phyloP scores from a whole-genome alignment of 306 rosid species.

The Pueraria montana region DNA sequence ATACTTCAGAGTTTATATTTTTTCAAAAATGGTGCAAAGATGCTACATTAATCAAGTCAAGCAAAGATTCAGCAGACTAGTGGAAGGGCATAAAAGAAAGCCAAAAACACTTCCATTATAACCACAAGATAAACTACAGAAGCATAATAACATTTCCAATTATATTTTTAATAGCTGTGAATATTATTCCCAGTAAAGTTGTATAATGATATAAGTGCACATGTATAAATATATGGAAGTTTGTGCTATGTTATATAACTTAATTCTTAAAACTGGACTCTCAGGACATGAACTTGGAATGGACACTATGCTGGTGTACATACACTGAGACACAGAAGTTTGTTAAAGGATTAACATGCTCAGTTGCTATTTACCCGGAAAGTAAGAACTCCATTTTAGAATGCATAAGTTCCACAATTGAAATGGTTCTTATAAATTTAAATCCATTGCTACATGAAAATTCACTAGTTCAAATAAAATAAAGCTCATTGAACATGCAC shows the following conservation, averaged over 20 bases:
- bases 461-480: slow-evolving; percentile 3
- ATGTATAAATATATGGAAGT: slow-evolving; percentile 10
- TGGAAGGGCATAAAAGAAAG: background rate
- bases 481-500: background rate
- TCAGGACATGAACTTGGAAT: background rate
- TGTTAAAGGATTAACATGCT: slow-evolving; percentile 16
- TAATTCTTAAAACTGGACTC: background rate
- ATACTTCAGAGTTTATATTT: background rate
- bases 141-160: background rate
- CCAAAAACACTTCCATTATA: background rate
- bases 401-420: slow-evolving; percentile 16
- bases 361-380: background rate
- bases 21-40: background rate
- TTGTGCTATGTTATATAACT: slow-evolving; percentile 14
- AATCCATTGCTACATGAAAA: background rate
- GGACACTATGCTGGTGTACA: background rate
- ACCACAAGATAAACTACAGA: background rate
- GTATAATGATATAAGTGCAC: background rate
- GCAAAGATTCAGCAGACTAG: background rate
- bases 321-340: background rate
- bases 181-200: background rate
- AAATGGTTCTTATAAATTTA: slow-evolving; percentile 20
- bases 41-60: slow-evolving; percentile 1
- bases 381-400: slow-evolving; percentile 3
- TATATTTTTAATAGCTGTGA: background rate